phyloP scores from a whole-genome alignment of 345 rosid genomes.

The Hibiscus trionum region DNA sequence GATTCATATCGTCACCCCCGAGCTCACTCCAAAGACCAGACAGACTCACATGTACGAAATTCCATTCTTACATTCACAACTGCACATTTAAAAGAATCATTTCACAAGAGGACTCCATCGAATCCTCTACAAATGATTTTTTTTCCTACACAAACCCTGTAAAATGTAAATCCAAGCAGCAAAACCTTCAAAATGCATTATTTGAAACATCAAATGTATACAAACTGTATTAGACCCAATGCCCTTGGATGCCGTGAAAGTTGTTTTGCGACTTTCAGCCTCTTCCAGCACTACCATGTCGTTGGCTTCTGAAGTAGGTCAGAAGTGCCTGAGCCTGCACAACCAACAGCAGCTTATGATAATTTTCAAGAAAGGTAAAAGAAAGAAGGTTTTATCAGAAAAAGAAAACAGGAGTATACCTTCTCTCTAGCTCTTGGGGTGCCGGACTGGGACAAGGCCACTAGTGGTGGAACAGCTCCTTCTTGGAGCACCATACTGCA shows the following conservation, averaged over 20 bases:
- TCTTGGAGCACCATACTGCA: conserved; percentile 79
- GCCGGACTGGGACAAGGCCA: conserved; percentile 80
- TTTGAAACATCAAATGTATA: conserved; percentile 39
- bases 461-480: conserved; percentile 93
- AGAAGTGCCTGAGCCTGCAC: conserved; percentile 86
- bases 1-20: conserved; percentile 5
- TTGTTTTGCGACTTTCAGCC: conserved; percentile 34
- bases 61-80: conserved; percentile 21
- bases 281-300: conserved; percentile 65
- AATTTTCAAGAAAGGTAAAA: background rate
- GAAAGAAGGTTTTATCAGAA: background rate
- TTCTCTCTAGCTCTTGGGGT: conserved; percentile 89
- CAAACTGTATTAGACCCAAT: conserved; percentile 21
- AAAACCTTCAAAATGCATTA: conserved; percentile 28
- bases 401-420: conserved; percentile 27
- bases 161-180: conserved; percentile 15
- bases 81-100: background rate
- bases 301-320: conserved; percentile 70
- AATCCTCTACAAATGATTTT: conserved; percentile 18
- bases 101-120: conserved; percentile 8
- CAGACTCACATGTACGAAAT: conserved; percentile 6
- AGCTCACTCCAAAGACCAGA: conserved; percentile 6
- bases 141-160: conserved; percentile 15
- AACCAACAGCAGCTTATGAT: conserved; percentile 2
- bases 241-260: conserved; percentile 16